Conservation (phyloP, 257 asterid genomes). For the Nyctanthes arbortristis region DNA sequence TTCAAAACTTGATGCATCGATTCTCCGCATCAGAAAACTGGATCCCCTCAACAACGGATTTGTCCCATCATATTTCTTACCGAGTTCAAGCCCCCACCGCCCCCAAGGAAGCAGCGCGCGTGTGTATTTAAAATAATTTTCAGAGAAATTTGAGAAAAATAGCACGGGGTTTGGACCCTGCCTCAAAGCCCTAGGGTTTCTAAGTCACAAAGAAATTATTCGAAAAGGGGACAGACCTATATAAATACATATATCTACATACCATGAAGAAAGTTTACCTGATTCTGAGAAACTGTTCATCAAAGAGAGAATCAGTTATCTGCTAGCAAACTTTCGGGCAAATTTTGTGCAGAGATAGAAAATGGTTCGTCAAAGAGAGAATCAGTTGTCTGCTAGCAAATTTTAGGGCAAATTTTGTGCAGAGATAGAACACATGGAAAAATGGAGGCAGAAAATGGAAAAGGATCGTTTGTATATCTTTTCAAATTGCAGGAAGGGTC, state of each 20-base stretch:
- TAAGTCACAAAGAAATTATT: neutral
- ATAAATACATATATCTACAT: neutral
- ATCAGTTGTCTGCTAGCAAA: neutral
- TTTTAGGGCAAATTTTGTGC: neutral
- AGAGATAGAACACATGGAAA: neutral
- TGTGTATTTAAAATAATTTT: too few relatives aligned
- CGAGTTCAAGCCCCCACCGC: too few relatives aligned
- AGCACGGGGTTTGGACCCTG: too few relatives aligned
- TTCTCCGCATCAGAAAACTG: neutral
- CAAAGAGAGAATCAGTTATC: neutral
- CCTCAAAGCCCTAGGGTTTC: neutral
- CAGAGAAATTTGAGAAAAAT: too few relatives aligned
- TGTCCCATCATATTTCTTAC: neutral
- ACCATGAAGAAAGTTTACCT: neutral
- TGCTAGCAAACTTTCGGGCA: too few relatives aligned
- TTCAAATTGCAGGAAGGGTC: neutral
- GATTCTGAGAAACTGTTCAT: neutral
- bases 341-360: too few relatives aligned
- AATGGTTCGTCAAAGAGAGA: neutral
- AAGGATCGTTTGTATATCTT: neutral
- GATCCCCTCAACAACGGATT: neutral
- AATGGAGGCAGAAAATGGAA: neutral
- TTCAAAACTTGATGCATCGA: neutral
- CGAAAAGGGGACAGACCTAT: too few relatives aligned
- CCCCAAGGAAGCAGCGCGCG: too few relatives aligned